Percentiles rank a stretch among this genome's conserved stretches.
These are phyloP conservation scores for Kodamaea derodonti DNA, from an alignment of 1,139 yeast species.

Conservation along the genomic window DNA sequence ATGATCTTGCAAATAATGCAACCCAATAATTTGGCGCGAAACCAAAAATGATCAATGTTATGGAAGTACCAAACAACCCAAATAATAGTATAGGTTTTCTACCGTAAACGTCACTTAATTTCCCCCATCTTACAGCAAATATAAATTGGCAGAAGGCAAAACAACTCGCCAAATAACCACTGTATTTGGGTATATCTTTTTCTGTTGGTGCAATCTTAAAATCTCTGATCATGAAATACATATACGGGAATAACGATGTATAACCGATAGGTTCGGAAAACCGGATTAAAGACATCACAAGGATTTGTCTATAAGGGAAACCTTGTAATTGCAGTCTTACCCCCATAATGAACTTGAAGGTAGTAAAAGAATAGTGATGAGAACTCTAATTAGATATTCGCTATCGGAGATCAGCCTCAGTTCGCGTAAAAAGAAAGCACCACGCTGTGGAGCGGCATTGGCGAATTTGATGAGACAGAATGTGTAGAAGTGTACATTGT, in stretches of 20 bases:
- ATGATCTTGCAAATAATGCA: slow-evolving; percentile 30
- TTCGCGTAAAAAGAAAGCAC: not conserved
- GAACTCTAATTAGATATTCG: not conserved
- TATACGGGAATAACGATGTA: slow-evolving; percentile 36
- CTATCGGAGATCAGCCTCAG: not conserved
- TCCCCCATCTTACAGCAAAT: slow-evolving; percentile 37
- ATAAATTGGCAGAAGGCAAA: slow-evolving; percentile 37
- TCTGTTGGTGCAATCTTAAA: slow-evolving; percentile 32
- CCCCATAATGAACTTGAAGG: not conserved
- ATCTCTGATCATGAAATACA: slow-evolving; percentile 39
- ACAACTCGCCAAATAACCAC: slow-evolving; percentile 36
- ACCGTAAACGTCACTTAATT: slow-evolving; percentile 29
- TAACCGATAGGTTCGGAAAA: slow-evolving; percentile 39
- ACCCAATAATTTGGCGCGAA: slow-evolving; percentile 30
- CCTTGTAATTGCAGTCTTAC: slow-evolving; percentile 21
- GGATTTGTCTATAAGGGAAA: slow-evolving; percentile 34
- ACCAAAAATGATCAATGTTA: slow-evolving; percentile 29
- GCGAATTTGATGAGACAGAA: no score
- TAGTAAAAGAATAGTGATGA: no score
- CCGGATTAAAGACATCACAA: slow-evolving; percentile 28
- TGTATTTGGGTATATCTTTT: slow-evolving; percentile 33
- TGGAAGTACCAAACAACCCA: slow-evolving; percentile 31
- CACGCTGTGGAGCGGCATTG: not conserved
- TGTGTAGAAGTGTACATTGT: no score
- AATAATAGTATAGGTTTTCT: slow-evolving; percentile 29